Evolutionary conservation across 1,139 yeast genomes (phyloP).

Genomic region (Protomyces lactucae-debilis): DNA sequence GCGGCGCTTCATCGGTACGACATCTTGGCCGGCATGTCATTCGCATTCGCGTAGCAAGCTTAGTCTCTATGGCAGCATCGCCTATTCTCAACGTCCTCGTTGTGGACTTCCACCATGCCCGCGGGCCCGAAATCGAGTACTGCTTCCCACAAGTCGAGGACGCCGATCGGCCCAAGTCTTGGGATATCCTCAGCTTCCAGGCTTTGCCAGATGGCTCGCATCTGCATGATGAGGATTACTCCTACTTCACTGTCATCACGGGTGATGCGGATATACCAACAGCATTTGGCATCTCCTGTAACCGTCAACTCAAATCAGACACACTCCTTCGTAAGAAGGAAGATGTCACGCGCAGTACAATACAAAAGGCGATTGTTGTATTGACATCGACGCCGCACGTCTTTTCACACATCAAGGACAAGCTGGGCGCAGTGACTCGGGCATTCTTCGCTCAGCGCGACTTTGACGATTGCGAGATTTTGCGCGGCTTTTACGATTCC

Average conservation of each 20-base stretch:
- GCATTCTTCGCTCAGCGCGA: conserved; percentile 78
- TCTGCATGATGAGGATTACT: conserved; percentile 82
- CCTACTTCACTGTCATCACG: conserved; percentile 78
- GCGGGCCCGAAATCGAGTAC: conserved; percentile 95
- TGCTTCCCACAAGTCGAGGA: conserved; percentile 45
- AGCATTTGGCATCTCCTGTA: conserved; percentile 88
- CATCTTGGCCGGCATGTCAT: no score
- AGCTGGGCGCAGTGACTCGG: conserved; percentile 80
- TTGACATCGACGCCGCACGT: conserved; percentile 80
- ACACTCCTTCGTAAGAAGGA: conserved; percentile 55
- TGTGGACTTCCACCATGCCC: conserved; percentile 86
- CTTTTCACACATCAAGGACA: conserved; percentile 72
- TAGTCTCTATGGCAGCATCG: background rate
- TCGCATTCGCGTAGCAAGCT: background rate
- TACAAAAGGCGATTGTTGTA: conserved; percentile 89
- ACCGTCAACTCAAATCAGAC: conserved; percentile 68
- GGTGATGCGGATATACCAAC: conserved; percentile 45
- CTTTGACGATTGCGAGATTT: conserved; percentile 62
- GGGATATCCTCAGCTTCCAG: conserved; percentile 91
- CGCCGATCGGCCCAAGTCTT: conserved; percentile 55
- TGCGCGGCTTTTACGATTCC: conserved; percentile 70
- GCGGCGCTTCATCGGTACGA: no score
- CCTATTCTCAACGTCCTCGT: conserved; percentile 77
- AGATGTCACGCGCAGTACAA: conserved; percentile 79
- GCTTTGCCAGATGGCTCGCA: conserved; percentile 97